Evolutionary conservation across 805 yeast genomes (phyloP).

Genomic region (Saccharomyces paradoxus): DNA sequence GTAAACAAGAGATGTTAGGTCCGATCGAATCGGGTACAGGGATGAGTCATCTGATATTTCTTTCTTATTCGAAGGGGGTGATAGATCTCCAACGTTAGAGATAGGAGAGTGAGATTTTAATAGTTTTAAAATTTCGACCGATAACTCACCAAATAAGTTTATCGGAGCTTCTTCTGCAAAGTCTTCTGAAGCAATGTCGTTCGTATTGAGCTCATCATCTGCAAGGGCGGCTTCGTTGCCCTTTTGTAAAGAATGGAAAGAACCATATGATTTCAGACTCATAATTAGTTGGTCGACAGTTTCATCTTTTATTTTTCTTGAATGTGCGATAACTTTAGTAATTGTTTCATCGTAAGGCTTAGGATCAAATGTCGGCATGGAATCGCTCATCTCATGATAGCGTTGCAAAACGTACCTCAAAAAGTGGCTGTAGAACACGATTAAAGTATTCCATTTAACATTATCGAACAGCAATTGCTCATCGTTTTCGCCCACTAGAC

Average conservation of each 20-base stretch:
- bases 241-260: constrained; percentile 55
- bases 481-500: constrained; percentile 13
- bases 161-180: constrained; percentile 1
- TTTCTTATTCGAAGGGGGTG: neutral
- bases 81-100: neutral
- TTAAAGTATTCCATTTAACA: constrained; percentile 21
- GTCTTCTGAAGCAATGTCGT: neutral
- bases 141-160: constrained; percentile 5
- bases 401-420: constrained; percentile 11
- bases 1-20: neutral
- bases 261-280: constrained; percentile 9
- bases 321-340: constrained; percentile 5
- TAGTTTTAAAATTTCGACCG: constrained; percentile 4
- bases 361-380: constrained; percentile 1
- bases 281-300: constrained; percentile 10
- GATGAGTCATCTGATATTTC: neutral
- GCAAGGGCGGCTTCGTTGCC: constrained; percentile 34
- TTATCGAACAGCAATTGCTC: constrained; percentile 13
- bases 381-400: constrained; percentile 5
- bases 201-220: neutral
- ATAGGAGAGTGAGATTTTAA: constrained; percentile 6
- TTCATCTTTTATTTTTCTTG: constrained; percentile 11
- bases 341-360: constrained; percentile 8
- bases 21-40: neutral
- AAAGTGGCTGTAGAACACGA: constrained; percentile 19